Evolutionary conservation across 495 filamentous ascomycete species (phyloP), one percentile per base, ranked within the genome.

Genomic region (Bathelium albidoporum): DNA sequence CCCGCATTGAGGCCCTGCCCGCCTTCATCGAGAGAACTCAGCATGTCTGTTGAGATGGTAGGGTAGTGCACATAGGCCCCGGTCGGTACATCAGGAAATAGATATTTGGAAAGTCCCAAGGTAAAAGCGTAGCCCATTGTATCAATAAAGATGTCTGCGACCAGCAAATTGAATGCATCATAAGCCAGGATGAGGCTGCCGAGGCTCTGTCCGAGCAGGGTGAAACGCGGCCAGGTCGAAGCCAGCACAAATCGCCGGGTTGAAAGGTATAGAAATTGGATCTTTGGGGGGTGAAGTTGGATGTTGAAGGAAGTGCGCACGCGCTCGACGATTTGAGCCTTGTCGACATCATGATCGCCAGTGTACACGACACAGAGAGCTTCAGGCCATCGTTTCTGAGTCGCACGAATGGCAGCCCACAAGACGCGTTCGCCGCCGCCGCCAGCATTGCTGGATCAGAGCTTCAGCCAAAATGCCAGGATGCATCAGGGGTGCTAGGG

Each of bases 111-210:
- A 14, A 96, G 76, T 3, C 88, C 89, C 12, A 96, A 80, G 1
- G 89, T 81, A 73, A 97, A 98, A 24, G 93, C 90, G 73, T 97
- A 97, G 67, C 94, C 94, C 92, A 97, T 96, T 5, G 94, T 98
- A 71, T 98, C 94, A 68, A 98, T 80, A 68, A 96, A 96, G 59
- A 97, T 82, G 71, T 98, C 95, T 0, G 94, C 95, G 1, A 91
- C 89, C 2, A 97, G 80, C 12, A 96, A 85, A 39, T 82, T 87
- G 74, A 98, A 95, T n/a, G 93, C 93, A 67, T 97, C 94, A 74
- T 87, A 91, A 22, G 89, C 94, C 68, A 97, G 81, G 34, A 93
- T 71, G 20, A 97, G 71, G 1, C 90, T 95, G 44, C 94, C 94
- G 22, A 97, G 73, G 7, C 88, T 92, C 71, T 98, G 94, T 61